These are phyloP conservation scores for Zea luxurians DNA, from an alignment of 176 grass and related monocot species.

Conservation along the genomic window DNA sequence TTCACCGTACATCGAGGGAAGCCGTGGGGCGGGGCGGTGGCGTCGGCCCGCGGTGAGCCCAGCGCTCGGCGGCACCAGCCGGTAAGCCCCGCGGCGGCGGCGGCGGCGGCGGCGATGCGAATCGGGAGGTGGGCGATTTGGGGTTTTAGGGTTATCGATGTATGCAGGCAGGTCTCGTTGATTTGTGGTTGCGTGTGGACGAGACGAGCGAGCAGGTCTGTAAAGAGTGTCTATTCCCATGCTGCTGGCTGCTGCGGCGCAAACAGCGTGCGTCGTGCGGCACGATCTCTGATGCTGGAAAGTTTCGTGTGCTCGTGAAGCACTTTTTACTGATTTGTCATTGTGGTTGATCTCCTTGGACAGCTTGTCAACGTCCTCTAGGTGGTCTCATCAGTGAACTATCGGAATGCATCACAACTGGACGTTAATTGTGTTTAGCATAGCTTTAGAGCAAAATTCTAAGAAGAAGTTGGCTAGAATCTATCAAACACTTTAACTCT, in stretches of 20 bases:
- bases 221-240: conserved; percentile 1
- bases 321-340: no score
- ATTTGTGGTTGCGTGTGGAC: neutral
- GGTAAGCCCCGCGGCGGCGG: neutral
- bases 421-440: no score
- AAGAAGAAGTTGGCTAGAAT: no score
- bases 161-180: neutral
- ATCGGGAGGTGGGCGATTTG: neutral
- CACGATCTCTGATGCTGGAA: neutral
- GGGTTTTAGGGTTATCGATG: conserved; percentile 44
- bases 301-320: no score
- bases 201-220: neutral
- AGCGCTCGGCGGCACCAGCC: neutral
- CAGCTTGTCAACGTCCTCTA: no score
- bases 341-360: no score
- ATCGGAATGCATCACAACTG: no score
- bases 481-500: no score
- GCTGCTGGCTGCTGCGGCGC: neutral
- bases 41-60: neutral
- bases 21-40: neutral
- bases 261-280: conserved; percentile 3
- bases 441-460: no score
- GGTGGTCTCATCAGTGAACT: no score
- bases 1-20: conserved; percentile 10
- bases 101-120: conserved; percentile 2